phyloP scores from a whole-genome alignment of 495 filamentous ascomycete genomes.

The Parmelia sp. region DNA sequence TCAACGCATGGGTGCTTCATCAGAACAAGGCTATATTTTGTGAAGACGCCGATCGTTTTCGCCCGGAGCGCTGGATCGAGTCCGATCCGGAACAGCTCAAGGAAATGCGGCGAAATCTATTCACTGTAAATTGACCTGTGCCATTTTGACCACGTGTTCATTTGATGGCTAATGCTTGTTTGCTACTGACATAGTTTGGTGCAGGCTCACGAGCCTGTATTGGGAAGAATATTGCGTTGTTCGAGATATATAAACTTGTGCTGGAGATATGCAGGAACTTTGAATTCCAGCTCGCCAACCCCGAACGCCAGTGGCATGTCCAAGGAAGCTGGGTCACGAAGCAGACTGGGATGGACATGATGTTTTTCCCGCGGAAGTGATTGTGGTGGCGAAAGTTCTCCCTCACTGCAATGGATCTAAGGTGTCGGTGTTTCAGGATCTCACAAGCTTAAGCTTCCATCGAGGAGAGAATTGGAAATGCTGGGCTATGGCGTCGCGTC shows the following conservation, averaged over 20 bases:
- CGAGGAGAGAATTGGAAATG: too few species aligned
- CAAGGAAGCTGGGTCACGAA: conserved; percentile 12
- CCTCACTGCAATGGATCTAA: too few species aligned
- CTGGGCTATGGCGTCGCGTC: too few species aligned
- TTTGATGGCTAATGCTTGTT: not conserved
- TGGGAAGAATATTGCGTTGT: conserved; percentile 5
- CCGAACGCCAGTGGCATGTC: not conserved
- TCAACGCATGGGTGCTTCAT: conserved; percentile 57
- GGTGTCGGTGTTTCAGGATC: too few species aligned
- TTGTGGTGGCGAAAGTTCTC: too few species aligned
- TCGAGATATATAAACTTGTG: conserved; percentile 5
- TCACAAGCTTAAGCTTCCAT: too few species aligned
- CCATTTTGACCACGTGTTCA: not conserved
- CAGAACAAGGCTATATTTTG: conserved; percentile 52
- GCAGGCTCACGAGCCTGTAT: conserved; percentile 10
- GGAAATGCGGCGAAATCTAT: conserved; percentile 52
- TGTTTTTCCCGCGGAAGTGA: too few species aligned
- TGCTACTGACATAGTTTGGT: conserved; percentile 6
- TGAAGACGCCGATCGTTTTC: conserved; percentile 47
- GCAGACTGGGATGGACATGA: conserved; percentile 15
- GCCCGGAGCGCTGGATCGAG: conserved; percentile 55
- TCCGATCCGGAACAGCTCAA: conserved; percentile 39
- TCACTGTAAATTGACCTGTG: conserved; percentile 23
- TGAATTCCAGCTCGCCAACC: not conserved
- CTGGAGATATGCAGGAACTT: conserved; percentile 8